Evolutionary conservation across 805 yeast species (phyloP), one percentile per base, ranked within the genome.

Genomic region (Wickerhamomyces pijperi): DNA sequence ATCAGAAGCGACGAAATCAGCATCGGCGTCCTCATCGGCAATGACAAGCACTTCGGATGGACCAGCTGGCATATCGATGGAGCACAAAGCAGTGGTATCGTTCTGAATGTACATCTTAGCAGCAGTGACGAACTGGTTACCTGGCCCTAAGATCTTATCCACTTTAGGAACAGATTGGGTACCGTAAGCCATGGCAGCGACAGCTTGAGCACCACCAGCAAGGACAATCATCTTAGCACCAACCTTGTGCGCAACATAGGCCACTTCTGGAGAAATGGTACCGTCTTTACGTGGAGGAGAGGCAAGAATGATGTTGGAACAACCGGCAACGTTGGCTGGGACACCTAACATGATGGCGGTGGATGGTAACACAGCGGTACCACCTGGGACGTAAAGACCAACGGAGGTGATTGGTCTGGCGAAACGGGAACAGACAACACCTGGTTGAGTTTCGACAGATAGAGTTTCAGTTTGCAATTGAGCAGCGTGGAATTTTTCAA

Each of bases 141-240:
- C 99, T 19, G 99, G 99, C 36, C 99, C 99, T 60, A 92, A 71
- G 45, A 92, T 88, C 71, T 92, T 92, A 63, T 92, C 97, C 56
- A 90, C 90, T 63, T 92, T 92, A 38, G 94, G 82, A 37, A 92
- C 80, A 29, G 83, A 65, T 51, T 85, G 86, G 13, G 98, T 92
- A 57, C 99, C 99, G 59, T 92, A 92, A 2, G 98, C 98, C 95
- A 92, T 76, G 5, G 99, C 94, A 36, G 97, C 95, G 38, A 92
- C 85, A 5, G 98, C 99, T 68, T 92, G 99, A 3, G 98, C 98
- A 55, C 99, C 99, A 53, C 99, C 99, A 1, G 98, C 98, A 51
- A 92, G 68, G 9, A 92, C 86, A 54, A 92, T 87, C 50, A 80
- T 74, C 43, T 76, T 70, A 33, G 97, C 97, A 42, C 97, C 97